Percentiles rank a stretch among this genome's conserved stretches.
These are phyloP conservation scores for Arthrocladium fulminans DNA, from an alignment of 2,329 filamentous ascomycete species.

Conservation along the genomic window DNA sequence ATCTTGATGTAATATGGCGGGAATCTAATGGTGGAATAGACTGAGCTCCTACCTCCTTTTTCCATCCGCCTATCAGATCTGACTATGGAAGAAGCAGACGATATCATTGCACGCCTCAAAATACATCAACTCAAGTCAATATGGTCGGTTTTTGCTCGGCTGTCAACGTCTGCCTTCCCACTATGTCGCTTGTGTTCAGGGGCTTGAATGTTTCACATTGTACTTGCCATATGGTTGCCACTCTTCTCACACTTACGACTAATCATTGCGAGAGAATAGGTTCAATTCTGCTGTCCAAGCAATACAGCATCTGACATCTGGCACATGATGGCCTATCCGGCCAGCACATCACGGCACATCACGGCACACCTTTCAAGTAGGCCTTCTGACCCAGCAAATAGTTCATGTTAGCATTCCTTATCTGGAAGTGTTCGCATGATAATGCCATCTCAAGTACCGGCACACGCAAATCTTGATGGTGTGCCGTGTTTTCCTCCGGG, in stretches of 20 bases:
- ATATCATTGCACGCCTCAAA: conserved; percentile 3
- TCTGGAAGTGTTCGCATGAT: neutral
- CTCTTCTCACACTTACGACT: too few relatives aligned
- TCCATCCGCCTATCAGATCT: neutral
- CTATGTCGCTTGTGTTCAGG: neutral
- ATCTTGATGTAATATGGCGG: neutral
- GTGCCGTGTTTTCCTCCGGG: too few relatives aligned
- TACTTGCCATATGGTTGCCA: too few relatives aligned
- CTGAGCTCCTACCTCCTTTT: neutral
- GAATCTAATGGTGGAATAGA: neutral
- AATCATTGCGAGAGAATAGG: too few relatives aligned
- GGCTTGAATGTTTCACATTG: too few relatives aligned
- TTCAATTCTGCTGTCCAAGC: too few relatives aligned
- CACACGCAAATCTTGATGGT: neutral
- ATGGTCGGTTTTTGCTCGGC: neutral
- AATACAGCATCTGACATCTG: neutral
- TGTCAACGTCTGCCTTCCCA: neutral
- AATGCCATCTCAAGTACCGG: neutral
- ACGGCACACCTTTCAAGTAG: neutral
- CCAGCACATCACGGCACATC: neutral
- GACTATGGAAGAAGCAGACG: neutral
- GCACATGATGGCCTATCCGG: neutral
- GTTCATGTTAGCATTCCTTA: neutral
- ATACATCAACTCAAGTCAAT: neutral
- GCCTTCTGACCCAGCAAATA: neutral